A percentile compares a stretch with the other conserved stretches of the same genome.
Conservation (phyloP, 805 yeast genomes). For the Kodamaea hsintzibuensis region DNA sequence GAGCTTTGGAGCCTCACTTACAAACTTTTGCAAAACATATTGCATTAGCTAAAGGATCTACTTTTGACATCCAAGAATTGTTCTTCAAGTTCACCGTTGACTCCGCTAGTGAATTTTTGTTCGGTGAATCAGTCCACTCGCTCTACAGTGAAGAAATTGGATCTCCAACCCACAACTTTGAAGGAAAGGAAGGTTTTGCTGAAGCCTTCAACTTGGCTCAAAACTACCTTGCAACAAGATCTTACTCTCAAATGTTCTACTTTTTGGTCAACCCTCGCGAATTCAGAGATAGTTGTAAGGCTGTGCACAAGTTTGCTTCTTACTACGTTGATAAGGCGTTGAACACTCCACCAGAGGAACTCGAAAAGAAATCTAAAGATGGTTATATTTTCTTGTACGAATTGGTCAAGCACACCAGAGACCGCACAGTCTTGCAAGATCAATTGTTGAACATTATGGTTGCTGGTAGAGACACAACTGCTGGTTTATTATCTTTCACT, state of each 20-base stretch:
- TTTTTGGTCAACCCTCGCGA: slow-evolving; percentile 19
- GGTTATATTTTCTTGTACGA: slow-evolving; percentile 30
- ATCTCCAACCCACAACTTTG: slow-evolving; percentile 10
- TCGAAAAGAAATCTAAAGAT: slow-evolving; percentile 16
- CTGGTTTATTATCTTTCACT: slow-evolving; percentile 28
- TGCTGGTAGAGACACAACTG: slow-evolving; percentile 32
- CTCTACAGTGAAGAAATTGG: slow-evolving; percentile 26
- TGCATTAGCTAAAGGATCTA: slow-evolving; percentile 19
- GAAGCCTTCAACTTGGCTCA: slow-evolving; percentile 36
- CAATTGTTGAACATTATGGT: slow-evolving; percentile 30
- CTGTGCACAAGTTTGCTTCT: slow-evolving; percentile 32
- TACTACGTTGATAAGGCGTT: slow-evolving; percentile 17
- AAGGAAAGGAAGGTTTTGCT: slow-evolving; percentile 34
- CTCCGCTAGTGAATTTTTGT: slow-evolving; percentile 42
- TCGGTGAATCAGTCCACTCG: slow-evolving; percentile 38
- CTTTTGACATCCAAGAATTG: slow-evolving; percentile 35
- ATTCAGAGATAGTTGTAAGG: slow-evolving; percentile 31
- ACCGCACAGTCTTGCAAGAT: slow-evolving; percentile 26
- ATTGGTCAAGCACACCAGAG: slow-evolving; percentile 26
- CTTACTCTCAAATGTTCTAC: slow-evolving; percentile 28
- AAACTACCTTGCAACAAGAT: slow-evolving; percentile 34
- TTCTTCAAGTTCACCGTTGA: slow-evolving; percentile 39
- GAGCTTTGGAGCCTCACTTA: slow-evolving; percentile 25
- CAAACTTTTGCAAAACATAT: slow-evolving; percentile 20
- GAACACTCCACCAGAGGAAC: slow-evolving; percentile 15